Base-by-base conservation (phyloP, 2,329 filamentous ascomycete genomes). In the Apiospora hydei region DNA sequence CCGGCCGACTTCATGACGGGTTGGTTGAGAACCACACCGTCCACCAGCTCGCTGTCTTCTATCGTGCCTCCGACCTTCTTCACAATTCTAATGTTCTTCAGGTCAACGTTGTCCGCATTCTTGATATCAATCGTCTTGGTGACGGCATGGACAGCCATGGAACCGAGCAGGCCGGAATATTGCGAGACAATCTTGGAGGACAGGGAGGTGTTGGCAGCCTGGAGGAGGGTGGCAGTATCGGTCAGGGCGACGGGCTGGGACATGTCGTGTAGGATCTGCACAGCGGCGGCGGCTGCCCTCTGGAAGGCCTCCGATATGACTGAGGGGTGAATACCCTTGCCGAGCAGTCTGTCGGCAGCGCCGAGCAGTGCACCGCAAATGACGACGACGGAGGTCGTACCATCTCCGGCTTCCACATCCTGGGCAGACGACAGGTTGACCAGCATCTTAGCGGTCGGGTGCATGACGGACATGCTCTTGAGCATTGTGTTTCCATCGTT, bases 401-500 rank as follows among this genome's bases (percentile, higher is more conserved):
- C 97, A 83, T 99, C 96, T 85, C 96, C 96, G 75, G 96, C 96
- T 84, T 99, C 96, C 74, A 99, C 95, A 86, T 99, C 96, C 84
- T 99, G 96, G 76, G 96, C 96, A 77, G 96, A 94, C 79, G 96
- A 97, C 74, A 99, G 90, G 83, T 99, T 95, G 80, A 99, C 96
- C 77, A 99, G 89, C 96, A 99, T 99, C 87, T 98, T 98, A 69
- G 96, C 96, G 68, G 97, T 97, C n/a, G 96, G 96, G 82, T 99
- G 96, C 93, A 99, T 95, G 77, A 99, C 96, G 76, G 94, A 93
- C 96, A 99, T 98, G 87, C 96, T 96, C 86, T 94, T 97, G 81
- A 99, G 87, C 96, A 99, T 99, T 72, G 96, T 99, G 87, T 97
- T 97, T 83, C 96, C 96, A 85, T 99, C 96, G 88, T 99, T 99